These are phyloP conservation scores for Allantophomopsis cytisporea DNA, from an alignment of 2,329 filamentous ascomycete species.

Conservation along the genomic window DNA sequence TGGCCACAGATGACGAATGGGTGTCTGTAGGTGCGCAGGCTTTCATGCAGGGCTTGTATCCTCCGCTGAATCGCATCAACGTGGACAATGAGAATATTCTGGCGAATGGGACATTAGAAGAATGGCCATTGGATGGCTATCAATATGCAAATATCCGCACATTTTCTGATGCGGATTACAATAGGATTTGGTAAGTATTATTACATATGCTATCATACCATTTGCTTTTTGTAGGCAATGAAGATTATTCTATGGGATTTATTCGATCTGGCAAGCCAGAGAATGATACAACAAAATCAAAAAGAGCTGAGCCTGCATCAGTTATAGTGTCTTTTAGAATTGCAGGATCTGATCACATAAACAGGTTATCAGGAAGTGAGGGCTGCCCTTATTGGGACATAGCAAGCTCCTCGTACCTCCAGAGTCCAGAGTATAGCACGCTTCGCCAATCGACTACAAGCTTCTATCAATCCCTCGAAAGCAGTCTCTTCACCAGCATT, in stretches of 20 bases:
- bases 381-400: slow-evolving; percentile 11
- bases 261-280: too few species aligned
- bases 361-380: neutral
- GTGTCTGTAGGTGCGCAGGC: slow-evolving; percentile 57
- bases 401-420: slow-evolving; percentile 2
- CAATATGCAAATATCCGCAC: slow-evolving; percentile 61
- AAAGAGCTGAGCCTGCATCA: too few species aligned
- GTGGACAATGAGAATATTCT: slow-evolving; percentile 28
- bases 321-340: too few species aligned
- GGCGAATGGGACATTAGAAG: slow-evolving; percentile 42
- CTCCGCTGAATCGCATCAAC: slow-evolving; percentile 31
- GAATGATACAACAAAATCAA: too few species aligned
- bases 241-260: too few species aligned
- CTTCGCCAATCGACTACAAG: slow-evolving; percentile 1
- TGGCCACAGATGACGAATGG: slow-evolving; percentile 26
- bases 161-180: slow-evolving; percentile 28
- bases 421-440: slow-evolving; percentile 1
- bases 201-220: neutral
- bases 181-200: slow-evolving; percentile 30
- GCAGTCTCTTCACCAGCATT: slow-evolving; percentile 17
- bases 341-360: too few species aligned
- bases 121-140: slow-evolving; percentile 62
- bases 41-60: slow-evolving; percentile 78
- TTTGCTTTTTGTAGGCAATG: neutral
- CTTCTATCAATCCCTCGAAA: slow-evolving; percentile 12